Conservation (phyloP, 2,329 filamentous ascomycete species). For the Acephala macrosclerotiorum region DNA sequence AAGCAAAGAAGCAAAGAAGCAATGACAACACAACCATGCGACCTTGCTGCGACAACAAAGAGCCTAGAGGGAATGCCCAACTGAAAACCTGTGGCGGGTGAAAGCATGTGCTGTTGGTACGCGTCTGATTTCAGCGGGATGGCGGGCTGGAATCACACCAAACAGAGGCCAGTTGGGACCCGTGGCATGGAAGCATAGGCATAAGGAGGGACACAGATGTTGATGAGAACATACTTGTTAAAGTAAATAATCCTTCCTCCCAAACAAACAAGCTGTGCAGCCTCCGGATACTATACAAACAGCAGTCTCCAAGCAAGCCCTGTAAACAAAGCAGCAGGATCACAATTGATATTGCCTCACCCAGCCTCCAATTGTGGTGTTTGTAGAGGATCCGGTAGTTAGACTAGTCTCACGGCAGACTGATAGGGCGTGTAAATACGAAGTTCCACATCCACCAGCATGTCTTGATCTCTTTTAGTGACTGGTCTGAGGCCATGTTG, state of each 20-base stretch:
- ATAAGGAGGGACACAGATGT: background rate
- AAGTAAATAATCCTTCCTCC: background rate
- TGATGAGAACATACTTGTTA: background rate
- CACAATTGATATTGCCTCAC: background rate
- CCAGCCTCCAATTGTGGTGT: background rate
- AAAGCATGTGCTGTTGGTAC: background rate
- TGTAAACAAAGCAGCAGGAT: background rate
- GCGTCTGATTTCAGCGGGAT: background rate
- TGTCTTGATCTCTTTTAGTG: background rate
- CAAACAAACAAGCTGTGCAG: background rate
- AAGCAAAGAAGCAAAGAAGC: background rate
- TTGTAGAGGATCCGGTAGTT: background rate
- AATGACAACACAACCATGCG: background rate
- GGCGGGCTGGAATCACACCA: slow-evolving; percentile 3
- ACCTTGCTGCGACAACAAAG: background rate
- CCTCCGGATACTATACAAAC: background rate
- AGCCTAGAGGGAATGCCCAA: background rate
- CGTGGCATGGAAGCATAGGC: background rate
- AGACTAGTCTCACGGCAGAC: slow-evolving; percentile 5
- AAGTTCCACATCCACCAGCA: background rate
- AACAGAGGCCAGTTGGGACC: background rate
- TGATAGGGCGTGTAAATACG: slow-evolving; percentile 9
- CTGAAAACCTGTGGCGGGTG: background rate
- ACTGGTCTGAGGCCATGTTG: background rate
- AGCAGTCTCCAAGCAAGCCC: background rate